Base-by-base conservation (phyloP, 2,329 filamentous ascomycete species). In the Aspergillus neotritici region DNA sequence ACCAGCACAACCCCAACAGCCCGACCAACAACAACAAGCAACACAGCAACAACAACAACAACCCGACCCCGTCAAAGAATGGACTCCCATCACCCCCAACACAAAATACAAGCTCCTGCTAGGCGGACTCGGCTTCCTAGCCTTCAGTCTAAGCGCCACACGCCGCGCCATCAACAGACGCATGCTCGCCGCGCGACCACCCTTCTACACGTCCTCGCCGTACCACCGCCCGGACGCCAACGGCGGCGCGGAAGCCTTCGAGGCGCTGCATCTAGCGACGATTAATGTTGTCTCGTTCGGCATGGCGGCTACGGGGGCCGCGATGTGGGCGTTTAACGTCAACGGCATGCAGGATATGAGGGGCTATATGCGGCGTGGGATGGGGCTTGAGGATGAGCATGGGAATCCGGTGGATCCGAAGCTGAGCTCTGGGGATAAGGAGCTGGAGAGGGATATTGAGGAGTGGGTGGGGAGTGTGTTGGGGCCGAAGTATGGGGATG, bases 191-290 rank as follows among this genome's bases (percentile, higher is more conserved):
- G 70, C 79, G 10, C 68, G 79, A 31, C 89, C 90, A 9, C 78
- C 77, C 36, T 91, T 85, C 71, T 94, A 85, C 74, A 72, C 51
- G 34, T 65, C 68, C 74, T 65, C 65, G 64, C 60, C 65, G 40
- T 72, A 57, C 57, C 65, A 67, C 52, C 58, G 66, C 32, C 66
- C 64, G 1, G 51, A 61, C 11, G 74, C 80, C 21, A 84, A 83
- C 57, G 82, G 82, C 6, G 76, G 80, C 1, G 63, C 85, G 31
- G 83, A 96, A 50, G 91, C 91, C 1, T 68, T 85, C 29, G 86
- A 94, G 66, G 91, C 91, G 0, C 72, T 98, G 15, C 86, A 83
- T 37, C 72, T 96, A 30, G 93, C 91, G 0, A 95, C 90, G 0
- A 76, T 96, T 54, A 95, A 95, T 56, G 87, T 93, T 10, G 59